Evolutionary conservation across 306 rosid species (phyloP).

Genomic region (Fagus crenata): DNA sequence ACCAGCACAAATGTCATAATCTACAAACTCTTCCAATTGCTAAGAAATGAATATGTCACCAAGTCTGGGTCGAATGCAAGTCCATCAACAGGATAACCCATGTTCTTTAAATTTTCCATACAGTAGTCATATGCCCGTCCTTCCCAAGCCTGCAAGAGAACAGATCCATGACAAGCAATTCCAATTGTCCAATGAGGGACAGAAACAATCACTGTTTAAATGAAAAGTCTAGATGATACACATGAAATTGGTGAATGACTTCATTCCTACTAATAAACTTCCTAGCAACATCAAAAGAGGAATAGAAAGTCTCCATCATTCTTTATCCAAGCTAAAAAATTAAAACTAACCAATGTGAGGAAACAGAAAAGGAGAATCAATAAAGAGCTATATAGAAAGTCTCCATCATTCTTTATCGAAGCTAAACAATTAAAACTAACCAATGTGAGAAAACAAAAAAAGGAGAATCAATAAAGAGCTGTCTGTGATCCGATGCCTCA

Average conservation of each 20-base stretch:
- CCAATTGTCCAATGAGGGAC: constrained; percentile 12
- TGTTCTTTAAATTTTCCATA: constrained; percentile 80
- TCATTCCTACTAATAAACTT: constrained; percentile 1
- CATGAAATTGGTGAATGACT: constrained; percentile 15
- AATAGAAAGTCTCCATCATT: constrained; percentile 13
- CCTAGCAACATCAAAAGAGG: background rate
- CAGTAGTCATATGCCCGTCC: constrained; percentile 97
- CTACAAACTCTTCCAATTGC: constrained; percentile 14
- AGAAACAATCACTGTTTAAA: constrained; percentile 12
- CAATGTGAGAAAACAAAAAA: background rate
- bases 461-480: background rate
- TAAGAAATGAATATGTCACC: constrained; percentile 49
- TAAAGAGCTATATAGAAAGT: background rate
- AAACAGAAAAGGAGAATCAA: background rate
- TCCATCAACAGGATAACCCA: constrained; percentile 92
- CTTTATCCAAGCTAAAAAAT: constrained; percentile 9
- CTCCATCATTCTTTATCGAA: background rate
- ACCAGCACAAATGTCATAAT: constrained; percentile 17
- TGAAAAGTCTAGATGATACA: constrained; percentile 16
- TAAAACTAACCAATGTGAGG: background rate
- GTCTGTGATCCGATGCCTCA: constrained; percentile 2
- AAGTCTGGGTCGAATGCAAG: constrained; percentile 90
- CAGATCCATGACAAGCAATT: constrained; percentile 24
- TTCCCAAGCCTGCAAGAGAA: constrained; percentile 86
- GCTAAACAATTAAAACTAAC: constrained; percentile 9